Percentiles rank a stretch among this genome's conserved stretches.
phyloP scores from a whole-genome alignment of 164 flowering plant genomes.

The Magnolia kwangsiensis region DNA sequence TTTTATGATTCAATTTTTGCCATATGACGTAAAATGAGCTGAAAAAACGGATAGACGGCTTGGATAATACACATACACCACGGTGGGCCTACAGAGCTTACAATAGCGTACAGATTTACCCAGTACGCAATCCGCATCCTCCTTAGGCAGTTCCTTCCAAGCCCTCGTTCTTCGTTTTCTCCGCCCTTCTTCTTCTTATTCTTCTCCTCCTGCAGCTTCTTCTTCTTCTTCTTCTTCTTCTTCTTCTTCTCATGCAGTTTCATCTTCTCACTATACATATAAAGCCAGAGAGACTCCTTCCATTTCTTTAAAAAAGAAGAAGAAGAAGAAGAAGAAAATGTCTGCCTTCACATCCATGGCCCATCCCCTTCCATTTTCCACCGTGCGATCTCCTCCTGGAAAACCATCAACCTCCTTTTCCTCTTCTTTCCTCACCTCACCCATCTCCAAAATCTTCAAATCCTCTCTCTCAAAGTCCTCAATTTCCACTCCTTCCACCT shows the following conservation, averaged over 20 bases:
- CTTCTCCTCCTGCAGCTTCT: too few species aligned
- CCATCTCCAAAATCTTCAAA: not conserved
- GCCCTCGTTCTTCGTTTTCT: constrained; percentile 25
- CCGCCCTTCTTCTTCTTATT: constrained; percentile 21
- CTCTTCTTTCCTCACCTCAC: constrained; percentile 28
- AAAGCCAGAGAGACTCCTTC: not conserved
- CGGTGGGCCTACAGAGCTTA: too few species aligned
- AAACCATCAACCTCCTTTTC: constrained; percentile 23
- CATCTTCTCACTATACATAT: not conserved
- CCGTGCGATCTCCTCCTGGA: constrained; percentile 30
- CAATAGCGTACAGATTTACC: too few species aligned
- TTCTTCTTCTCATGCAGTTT: not conserved
- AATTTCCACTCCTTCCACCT: constrained; percentile 1
- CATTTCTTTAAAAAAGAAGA: not conserved
- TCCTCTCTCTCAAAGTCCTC: constrained; percentile 11
- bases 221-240: not conserved
- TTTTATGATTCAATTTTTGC: too few species aligned
- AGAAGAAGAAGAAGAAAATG: not conserved
- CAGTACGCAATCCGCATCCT: too few species aligned
- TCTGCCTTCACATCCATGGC: not conserved
- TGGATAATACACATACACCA: too few species aligned
- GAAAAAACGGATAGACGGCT: too few species aligned
- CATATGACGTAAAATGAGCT: too few species aligned
- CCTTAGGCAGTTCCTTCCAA: constrained; percentile 24
- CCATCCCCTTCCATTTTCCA: not conserved